These are phyloP conservation scores for Acer campestre DNA, from an alignment of 345 rosid species.

Conservation along the genomic window DNA sequence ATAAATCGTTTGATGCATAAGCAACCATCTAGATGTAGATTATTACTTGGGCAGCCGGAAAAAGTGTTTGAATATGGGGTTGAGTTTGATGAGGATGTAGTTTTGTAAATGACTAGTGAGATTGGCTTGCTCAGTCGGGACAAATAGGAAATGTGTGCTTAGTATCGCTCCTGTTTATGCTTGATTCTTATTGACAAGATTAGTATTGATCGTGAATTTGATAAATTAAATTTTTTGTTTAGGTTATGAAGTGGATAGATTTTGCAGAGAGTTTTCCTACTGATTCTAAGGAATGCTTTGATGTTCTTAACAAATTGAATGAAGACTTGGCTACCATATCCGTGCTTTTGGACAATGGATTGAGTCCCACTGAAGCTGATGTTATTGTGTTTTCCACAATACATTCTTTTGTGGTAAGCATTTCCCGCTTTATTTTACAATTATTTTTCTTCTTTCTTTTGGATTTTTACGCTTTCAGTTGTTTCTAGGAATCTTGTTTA, in stretches of 20 bases:
- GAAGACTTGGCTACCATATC: conserved; percentile 62
- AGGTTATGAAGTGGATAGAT: conserved; percentile 78
- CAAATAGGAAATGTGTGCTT: neutral
- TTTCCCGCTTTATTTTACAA: conserved; percentile 1
- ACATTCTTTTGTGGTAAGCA: conserved; percentile 70
- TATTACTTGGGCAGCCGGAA: neutral
- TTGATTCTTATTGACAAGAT: conserved; percentile 12
- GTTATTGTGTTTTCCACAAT: conserved; percentile 63
- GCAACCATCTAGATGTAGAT: neutral
- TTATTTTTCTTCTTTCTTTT: neutral
- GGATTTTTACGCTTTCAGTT: neutral
- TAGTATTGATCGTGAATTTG: neutral
- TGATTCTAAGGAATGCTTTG: conserved; percentile 44
- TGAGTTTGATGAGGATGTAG: neutral
- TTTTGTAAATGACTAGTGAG: conserved; percentile 6
- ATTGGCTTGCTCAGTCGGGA: neutral
- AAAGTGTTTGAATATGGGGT: neutral
- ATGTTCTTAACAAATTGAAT: conserved; percentile 54
- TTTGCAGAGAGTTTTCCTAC: conserved; percentile 61
- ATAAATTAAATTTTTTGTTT: conserved; percentile 18
- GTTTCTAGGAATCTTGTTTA: neutral
- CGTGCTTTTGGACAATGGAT: conserved; percentile 73
- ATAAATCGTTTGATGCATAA: neutral
- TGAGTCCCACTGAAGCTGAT: conserved; percentile 78
- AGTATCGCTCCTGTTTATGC: neutral